Base-by-base conservation (phyloP, 805 yeast species). In the Wickerhamomyces silvicola region DNA sequence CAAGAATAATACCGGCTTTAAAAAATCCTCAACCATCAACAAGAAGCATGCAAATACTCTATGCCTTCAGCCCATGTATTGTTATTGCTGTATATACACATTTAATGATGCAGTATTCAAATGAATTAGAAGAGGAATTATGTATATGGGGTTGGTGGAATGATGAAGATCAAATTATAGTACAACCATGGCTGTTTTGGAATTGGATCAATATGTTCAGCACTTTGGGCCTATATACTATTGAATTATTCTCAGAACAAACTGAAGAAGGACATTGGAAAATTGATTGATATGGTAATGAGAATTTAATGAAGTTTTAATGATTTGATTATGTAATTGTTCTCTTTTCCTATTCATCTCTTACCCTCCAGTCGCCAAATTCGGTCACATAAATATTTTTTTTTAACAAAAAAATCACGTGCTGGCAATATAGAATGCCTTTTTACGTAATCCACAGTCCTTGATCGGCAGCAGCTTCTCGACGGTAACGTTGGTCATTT, bases 1-100 rank as follows among this genome's bases (percentile, higher is more conserved):
- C 97, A 11, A 81, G 94, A 52, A 87, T 92, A 39, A 85, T 92
- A 14, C 98, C 98, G 2, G 76, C 80, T 9, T 59, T 83, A 36
- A 76, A 70, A 43, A 53, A 51, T 24, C 59, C 48, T 14, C 48
- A 40, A 15, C 52, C 50, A 2, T 44, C 50, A 6, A 45, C 46
- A 10, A 41, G 44, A 17, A 35, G 39, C 4, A 71, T 78, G 59
- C 64, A 67, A 37, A 56, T 84, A 41, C 69, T 87, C 19, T 87
- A 88, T 52, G 78, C 95, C 21, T 90, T 84, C 57, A 82, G 95
- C 22, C 97, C 97, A 2, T 85, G 96, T 57, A 78, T 92, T 37
- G 77, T 92, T 24, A 87, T 92, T 37, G 95, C 96, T 1, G 95
- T 92, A 38, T 92, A 92, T 60, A 86, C 97, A 3, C 95, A 92